phyloP scores from a whole-genome alignment of 2,329 filamentous ascomycete species.

The Beauveria varroae region DNA sequence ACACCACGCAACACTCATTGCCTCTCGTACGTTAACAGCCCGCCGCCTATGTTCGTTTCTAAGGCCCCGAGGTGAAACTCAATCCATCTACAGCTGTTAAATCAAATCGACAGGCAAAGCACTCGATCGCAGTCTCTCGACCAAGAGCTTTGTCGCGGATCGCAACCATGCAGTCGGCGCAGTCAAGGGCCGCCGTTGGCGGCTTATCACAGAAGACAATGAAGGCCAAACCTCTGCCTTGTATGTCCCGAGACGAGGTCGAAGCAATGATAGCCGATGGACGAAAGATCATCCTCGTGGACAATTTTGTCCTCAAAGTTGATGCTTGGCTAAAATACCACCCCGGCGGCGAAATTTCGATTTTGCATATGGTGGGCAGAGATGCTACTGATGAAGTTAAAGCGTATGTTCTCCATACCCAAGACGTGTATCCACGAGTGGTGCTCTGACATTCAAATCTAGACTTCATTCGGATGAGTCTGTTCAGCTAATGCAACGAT shows the following conservation, averaged over 20 bases:
- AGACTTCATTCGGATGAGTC: conserved; percentile 80
- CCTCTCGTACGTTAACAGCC: background rate
- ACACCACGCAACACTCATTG: background rate
- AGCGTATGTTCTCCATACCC: conserved; percentile 50
- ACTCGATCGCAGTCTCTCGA: too few relatives aligned
- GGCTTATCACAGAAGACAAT: background rate
- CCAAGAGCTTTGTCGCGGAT: background rate
- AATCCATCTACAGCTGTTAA: background rate
- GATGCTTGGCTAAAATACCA: conserved; percentile 87
- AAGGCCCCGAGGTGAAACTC: background rate
- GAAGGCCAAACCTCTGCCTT: background rate
- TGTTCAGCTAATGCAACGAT: conserved; percentile 67
- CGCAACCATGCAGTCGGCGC: background rate
- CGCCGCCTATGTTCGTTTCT: background rate
- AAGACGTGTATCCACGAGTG: background rate
- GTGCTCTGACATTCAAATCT: conserved; percentile 14
- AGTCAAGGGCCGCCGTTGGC: background rate
- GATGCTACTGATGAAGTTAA: conserved; percentile 94
- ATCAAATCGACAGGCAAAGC: background rate
- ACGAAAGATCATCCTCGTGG: conserved; percentile 69
- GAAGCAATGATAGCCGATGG: conserved; percentile 81
- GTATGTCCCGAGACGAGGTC: conserved; percentile 9
- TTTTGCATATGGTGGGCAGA: conserved; percentile 85
- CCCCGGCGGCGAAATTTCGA: conserved; percentile 84
- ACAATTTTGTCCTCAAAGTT: conserved; percentile 74